A percentile compares a stretch with the other conserved stretches of the same genome.
Conservation (phyloP, 306 rosid species). For the Psophocarpus tetragonolobus region DNA sequence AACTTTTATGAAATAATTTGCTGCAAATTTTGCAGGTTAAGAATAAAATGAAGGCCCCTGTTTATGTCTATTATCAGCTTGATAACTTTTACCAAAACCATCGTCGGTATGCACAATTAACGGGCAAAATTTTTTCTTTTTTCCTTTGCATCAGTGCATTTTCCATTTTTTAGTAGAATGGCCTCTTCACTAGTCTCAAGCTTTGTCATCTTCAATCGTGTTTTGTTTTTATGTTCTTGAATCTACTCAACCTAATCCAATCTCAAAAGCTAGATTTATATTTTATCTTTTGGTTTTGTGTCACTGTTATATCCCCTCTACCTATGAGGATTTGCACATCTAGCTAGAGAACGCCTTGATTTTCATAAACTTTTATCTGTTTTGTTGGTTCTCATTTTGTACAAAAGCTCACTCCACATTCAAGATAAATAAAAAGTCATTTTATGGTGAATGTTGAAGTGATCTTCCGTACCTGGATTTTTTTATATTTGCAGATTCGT, state of each 20-base stretch:
- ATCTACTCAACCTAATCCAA: background rate
- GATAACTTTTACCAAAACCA: conserved; percentile 84
- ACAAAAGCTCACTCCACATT: background rate
- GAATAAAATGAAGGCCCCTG: conserved; percentile 68
- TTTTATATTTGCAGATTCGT: conserved; percentile 60
- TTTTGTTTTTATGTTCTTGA: background rate
- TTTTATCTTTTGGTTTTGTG: background rate
- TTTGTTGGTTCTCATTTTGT: background rate
- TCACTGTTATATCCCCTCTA: background rate
- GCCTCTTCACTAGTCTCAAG: background rate
- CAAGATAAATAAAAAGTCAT: background rate
- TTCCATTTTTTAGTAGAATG: background rate
- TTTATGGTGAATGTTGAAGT: conserved; percentile 13
- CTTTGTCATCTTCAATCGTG: background rate
- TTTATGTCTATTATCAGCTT: conserved; percentile 82
- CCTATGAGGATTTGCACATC: background rate
- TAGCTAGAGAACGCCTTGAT: background rate
- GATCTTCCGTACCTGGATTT: conserved; percentile 25
- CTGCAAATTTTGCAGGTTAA: conserved; percentile 63
- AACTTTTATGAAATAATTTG: conserved; percentile 2
- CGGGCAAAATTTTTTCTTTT: background rate
- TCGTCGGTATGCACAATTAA: conserved; percentile 58
- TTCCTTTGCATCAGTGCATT: background rate
- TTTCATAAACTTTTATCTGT: background rate
- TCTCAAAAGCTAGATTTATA: background rate